Evolutionary conservation across 2,329 filamentous ascomycete genomes (phyloP).

Genomic region (Penicillium crustosum): DNA sequence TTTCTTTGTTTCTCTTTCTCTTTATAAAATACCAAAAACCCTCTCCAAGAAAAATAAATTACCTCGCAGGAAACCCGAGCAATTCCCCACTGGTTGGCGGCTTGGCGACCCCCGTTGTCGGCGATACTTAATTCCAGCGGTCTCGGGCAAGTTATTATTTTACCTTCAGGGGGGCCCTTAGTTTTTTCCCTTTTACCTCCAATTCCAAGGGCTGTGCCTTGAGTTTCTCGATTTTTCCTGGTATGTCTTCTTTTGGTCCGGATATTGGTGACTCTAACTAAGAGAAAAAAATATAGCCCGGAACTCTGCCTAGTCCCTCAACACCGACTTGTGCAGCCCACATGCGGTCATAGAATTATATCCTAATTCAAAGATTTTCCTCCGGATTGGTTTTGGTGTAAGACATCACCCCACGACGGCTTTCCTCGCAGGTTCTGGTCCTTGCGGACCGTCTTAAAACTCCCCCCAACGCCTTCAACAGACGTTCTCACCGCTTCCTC

Average conservation of each 20-base stretch:
- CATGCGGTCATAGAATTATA: slow-evolving; percentile 24
- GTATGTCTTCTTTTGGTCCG: not conserved
- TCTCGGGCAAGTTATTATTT: slow-evolving; percentile 24
- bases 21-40: not conserved
- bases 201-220: slow-evolving; percentile 16
- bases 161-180: slow-evolving; percentile 26
- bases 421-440: slow-evolving; percentile 26
- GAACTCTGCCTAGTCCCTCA: slow-evolving; percentile 12
- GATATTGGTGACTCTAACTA: slow-evolving; percentile 1
- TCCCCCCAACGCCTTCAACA: slow-evolving; percentile 27
- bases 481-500: slow-evolving; percentile 29
- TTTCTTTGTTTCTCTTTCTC: not conserved
- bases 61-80: slow-evolving; percentile 4
- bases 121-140: slow-evolving; percentile 31
- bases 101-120: slow-evolving; percentile 25
- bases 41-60: not conserved
- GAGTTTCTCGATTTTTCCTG: slow-evolving; percentile 6
- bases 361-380: slow-evolving; percentile 2
- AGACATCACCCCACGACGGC: slow-evolving; percentile 17
- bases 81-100: slow-evolving; percentile 14
- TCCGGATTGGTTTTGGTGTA: slow-evolving; percentile 19
- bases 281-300: slow-evolving; percentile 13
- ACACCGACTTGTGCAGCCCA: slow-evolving; percentile 21
- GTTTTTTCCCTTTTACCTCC: slow-evolving; percentile 16
- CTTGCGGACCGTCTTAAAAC: slow-evolving; percentile 30